These are phyloP conservation scores for Cutaneotrichosporon curvatum DNA, from an alignment of 1,284 basidiomycete genomes.

Conservation along the genomic window DNA sequence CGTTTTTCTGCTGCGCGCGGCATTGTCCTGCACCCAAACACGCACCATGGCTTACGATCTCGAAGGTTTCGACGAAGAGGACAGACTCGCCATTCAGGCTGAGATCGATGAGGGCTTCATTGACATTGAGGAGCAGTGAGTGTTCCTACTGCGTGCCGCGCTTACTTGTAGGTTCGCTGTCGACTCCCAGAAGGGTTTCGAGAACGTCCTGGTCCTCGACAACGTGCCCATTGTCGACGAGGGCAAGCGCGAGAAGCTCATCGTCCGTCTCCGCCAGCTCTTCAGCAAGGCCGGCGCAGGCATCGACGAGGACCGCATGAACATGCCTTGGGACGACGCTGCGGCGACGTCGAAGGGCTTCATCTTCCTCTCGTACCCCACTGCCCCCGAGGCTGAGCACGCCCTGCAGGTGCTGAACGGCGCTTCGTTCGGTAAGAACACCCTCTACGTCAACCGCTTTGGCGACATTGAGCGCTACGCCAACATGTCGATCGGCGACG, in stretches of 20 bases:
- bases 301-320: conserved; percentile 68
- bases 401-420: conserved; percentile 77
- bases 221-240: conserved; percentile 80
- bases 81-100: conserved; percentile 67
- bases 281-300: conserved; percentile 71
- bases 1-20: too few relatives aligned
- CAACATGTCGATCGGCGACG: conserved; percentile 73
- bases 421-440: conserved; percentile 83
- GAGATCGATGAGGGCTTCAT: conserved; percentile 54
- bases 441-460: conserved; percentile 83
- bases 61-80: conserved; percentile 36
- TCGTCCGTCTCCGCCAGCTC: conserved; percentile 71
- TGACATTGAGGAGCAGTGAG: conserved; percentile 87
- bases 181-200: conserved; percentile 66
- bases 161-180: conserved; percentile 64
- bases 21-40: too few relatives aligned
- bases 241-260: conserved; percentile 66
- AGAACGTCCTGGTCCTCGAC: conserved; percentile 80
- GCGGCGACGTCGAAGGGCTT: conserved; percentile 81
- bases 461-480: conserved; percentile 84
- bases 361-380: conserved; percentile 82
- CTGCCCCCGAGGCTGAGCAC: conserved; percentile 68
- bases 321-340: conserved; percentile 74
- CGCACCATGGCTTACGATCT: conserved; percentile 7
- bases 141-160: too few relatives aligned